Conservation (phyloP, 495 filamentous ascomycete genomes). For the Massariosphaeria phaeospora region DNA sequence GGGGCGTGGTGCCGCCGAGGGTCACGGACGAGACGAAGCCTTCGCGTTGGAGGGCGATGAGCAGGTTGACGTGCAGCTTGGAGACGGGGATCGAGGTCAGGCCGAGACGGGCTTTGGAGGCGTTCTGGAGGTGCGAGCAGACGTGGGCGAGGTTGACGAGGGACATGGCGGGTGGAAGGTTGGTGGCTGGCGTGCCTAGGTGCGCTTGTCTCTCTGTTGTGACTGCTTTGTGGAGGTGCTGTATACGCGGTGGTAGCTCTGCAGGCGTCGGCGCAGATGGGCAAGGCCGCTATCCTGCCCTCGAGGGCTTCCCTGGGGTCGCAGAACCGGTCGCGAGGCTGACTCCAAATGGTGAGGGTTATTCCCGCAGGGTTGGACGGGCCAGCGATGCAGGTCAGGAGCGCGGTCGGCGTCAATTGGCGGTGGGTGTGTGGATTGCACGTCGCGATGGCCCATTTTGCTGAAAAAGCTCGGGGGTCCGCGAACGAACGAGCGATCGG, state of each 20-base stretch:
- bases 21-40: slow-evolving; percentile 82
- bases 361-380: background rate
- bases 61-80: slow-evolving; percentile 71
- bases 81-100: slow-evolving; percentile 80
- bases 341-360: too few species aligned
- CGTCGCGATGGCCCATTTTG: background rate
- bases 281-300: too few species aligned
- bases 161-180: slow-evolving; percentile 59
- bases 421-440: background rate
- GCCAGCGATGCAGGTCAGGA: background rate
- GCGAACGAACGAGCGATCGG: slow-evolving; percentile 1
- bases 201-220: background rate
- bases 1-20: slow-evolving; percentile 56
- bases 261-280: too few species aligned
- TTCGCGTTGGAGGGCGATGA: slow-evolving; percentile 70
- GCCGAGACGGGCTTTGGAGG: slow-evolving; percentile 75
- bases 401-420: slow-evolving; percentile 25
- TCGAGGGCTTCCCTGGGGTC: too few species aligned
- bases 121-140: slow-evolving; percentile 93
- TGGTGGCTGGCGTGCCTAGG: slow-evolving; percentile 15
- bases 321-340: too few species aligned
- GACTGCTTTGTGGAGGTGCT: background rate
- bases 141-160: slow-evolving; percentile 73
- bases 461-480: slow-evolving; percentile 14
- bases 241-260: too few species aligned